These are phyloP conservation scores for Nakazawaea siamensis DNA, from an alignment of 805 yeast genomes.

Conservation along the genomic window DNA sequence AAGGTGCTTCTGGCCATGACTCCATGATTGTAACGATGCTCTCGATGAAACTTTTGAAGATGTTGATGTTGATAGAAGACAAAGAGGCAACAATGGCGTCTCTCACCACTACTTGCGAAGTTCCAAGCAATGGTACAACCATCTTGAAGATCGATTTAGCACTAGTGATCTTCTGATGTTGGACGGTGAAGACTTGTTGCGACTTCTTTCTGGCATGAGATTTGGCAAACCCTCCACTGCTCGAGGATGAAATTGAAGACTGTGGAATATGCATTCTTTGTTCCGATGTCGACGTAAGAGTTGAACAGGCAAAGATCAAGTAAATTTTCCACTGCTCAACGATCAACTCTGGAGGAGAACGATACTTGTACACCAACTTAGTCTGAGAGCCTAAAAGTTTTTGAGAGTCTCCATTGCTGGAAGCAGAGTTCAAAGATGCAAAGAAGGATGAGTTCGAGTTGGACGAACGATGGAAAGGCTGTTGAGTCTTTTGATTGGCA, in stretches of 20 bases:
- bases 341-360: slow-evolving; percentile 57
- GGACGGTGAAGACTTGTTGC: slow-evolving; percentile 71
- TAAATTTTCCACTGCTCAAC: slow-evolving; percentile 79
- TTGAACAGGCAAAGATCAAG: slow-evolving; percentile 84
- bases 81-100: slow-evolving; percentile 88
- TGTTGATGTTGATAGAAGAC: slow-evolving; percentile 84
- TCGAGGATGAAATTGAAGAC: slow-evolving; percentile 16
- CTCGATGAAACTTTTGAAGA: slow-evolving; percentile 75
- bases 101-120: slow-evolving; percentile 59
- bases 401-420: neutral
- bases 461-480: slow-evolving; percentile 1
- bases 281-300: slow-evolving; percentile 82
- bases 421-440: neutral
- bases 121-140: slow-evolving; percentile 73
- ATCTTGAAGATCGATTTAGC: slow-evolving; percentile 84
- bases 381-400: slow-evolving; percentile 2
- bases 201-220: slow-evolving; percentile 71
- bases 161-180: slow-evolving; percentile 87
- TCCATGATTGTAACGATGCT: slow-evolving; percentile 55
- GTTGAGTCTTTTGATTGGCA: slow-evolving; percentile 19
- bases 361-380: slow-evolving; percentile 8
- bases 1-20: slow-evolving; percentile 44
- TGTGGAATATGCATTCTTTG: slow-evolving; percentile 66
- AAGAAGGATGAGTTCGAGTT: slow-evolving; percentile 1
- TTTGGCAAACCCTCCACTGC: slow-evolving; percentile 26